A percentile compares a stretch with the other conserved stretches of the same genome.
Conservation (phyloP, 192 early-diverging fungal species). For the Geranomyces michiganensis region DNA sequence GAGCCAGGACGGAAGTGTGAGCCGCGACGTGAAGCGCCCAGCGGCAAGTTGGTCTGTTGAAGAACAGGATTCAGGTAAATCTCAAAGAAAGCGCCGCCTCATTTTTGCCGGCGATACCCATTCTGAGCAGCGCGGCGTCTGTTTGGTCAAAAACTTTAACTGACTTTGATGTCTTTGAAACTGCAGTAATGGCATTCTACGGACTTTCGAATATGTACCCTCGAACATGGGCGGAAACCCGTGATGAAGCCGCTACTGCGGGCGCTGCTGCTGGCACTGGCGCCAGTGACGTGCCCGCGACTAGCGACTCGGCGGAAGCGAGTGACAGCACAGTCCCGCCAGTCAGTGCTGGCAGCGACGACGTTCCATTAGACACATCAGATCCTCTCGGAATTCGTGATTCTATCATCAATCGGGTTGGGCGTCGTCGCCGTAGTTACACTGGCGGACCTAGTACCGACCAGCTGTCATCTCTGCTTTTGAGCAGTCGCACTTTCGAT, state of each 20-base stretch:
- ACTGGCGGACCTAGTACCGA: background rate
- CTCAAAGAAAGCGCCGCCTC: background rate
- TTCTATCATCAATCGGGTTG: constrained; percentile 10
- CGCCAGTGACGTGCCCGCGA: background rate
- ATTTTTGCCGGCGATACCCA: background rate
- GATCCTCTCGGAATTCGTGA: constrained; percentile 54
- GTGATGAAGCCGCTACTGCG: background rate
- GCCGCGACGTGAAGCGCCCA: background rate
- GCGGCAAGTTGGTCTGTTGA: constrained; percentile 32
- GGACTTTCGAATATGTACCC: constrained; percentile 45
- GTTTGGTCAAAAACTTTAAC: too few relatives aligned
- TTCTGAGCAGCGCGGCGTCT: background rate
- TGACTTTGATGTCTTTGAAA: too few relatives aligned
- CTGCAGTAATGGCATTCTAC: constrained; percentile 47
- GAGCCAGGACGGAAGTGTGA: constrained; percentile 11
- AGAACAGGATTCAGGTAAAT: constrained; percentile 34
- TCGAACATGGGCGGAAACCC: constrained; percentile 42
- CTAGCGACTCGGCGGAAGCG: background rate
- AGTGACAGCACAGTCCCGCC: background rate
- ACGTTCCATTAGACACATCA: constrained; percentile 38
- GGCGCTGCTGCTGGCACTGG: background rate
- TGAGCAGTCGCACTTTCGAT: constrained; percentile 62
- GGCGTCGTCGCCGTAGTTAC: background rate
- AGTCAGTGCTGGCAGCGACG: background rate
- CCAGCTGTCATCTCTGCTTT: constrained; percentile 41